phyloP scores from a whole-genome alignment of 805 yeast genomes.

The Kuraishia hungarica region DNA sequence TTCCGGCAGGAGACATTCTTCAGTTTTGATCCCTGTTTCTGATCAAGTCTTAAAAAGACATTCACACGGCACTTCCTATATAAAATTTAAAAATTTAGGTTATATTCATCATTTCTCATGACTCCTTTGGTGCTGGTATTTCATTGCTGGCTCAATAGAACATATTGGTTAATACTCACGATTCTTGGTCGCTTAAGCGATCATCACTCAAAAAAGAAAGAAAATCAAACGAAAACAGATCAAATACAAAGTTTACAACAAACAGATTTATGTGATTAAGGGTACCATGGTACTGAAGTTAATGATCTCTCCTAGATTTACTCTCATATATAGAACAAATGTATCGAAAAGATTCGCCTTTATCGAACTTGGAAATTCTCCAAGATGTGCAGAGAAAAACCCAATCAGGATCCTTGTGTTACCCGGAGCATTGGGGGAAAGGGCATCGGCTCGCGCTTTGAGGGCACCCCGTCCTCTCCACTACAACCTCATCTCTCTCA shows the following conservation, averaged over 20 bases:
- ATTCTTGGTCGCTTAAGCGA: background rate
- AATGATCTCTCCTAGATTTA: background rate
- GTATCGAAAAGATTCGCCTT: too few relatives aligned
- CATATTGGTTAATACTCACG: background rate
- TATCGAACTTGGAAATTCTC: too few relatives aligned
- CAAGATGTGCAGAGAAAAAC: background rate
- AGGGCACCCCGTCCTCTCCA: background rate
- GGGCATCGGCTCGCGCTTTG: background rate
- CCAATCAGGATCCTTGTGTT: background rate
- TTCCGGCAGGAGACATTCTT: background rate
- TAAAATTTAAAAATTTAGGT: slow-evolving; percentile 1
- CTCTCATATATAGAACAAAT: too few relatives aligned
- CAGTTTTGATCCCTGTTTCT: slow-evolving; percentile 1
- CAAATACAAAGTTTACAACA: background rate
- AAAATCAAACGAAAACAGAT: background rate
- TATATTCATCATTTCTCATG: background rate
- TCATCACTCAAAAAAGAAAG: background rate
- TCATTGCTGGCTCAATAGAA: background rate
- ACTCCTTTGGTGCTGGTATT: background rate
- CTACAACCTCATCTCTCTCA: background rate
- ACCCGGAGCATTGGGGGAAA: background rate
- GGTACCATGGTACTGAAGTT: background rate
- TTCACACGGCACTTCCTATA: slow-evolving; percentile 2
- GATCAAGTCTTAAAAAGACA: background rate
- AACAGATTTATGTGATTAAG: too few relatives aligned